phyloP scores from a whole-genome alignment of 495 filamentous ascomycete species.

The Penicillium angulare region DNA sequence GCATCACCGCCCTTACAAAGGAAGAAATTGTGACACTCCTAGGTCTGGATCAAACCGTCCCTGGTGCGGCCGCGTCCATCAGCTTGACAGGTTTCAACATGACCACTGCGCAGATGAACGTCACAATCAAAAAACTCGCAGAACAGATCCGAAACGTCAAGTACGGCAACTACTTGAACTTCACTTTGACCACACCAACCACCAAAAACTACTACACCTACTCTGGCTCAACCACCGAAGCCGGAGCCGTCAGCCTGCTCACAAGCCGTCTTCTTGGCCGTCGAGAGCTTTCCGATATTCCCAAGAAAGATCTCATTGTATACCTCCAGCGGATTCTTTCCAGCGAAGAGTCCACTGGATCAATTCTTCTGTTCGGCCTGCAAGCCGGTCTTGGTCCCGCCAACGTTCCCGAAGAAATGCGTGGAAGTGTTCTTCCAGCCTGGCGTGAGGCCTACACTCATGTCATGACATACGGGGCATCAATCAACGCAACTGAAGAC shows the following conservation, averaged over 20 bases:
- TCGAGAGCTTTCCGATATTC: constrained; percentile 18
- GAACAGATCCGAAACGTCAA: neutral
- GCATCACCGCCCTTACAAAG: neutral
- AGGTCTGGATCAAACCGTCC: neutral
- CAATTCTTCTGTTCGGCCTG: constrained; percentile 23
- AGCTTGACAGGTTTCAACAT: constrained; percentile 7
- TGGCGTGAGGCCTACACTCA: constrained; percentile 22
- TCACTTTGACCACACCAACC: neutral
- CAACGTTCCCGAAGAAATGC: neutral
- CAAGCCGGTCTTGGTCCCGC: constrained; percentile 20
- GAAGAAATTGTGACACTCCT: neutral
- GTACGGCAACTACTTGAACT: neutral
- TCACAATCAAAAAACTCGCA: constrained; percentile 1
- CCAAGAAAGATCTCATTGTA: neutral
- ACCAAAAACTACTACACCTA: constrained; percentile 5
- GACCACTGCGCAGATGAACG: constrained; percentile 11
- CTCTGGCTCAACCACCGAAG: neutral
- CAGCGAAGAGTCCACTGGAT: too few species aligned
- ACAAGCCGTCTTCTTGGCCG: constrained; percentile 23
- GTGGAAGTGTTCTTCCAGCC: constrained; percentile 15
- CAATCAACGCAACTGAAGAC: constrained; percentile 9
- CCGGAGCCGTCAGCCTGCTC: constrained; percentile 12
- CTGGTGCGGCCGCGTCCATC: neutral
- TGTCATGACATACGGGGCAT: constrained; percentile 12
- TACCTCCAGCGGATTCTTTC: constrained; percentile 11